phyloP scores from a whole-genome alignment of 768 basidiomycete genomes.

The Strobilomyces confusus region DNA sequence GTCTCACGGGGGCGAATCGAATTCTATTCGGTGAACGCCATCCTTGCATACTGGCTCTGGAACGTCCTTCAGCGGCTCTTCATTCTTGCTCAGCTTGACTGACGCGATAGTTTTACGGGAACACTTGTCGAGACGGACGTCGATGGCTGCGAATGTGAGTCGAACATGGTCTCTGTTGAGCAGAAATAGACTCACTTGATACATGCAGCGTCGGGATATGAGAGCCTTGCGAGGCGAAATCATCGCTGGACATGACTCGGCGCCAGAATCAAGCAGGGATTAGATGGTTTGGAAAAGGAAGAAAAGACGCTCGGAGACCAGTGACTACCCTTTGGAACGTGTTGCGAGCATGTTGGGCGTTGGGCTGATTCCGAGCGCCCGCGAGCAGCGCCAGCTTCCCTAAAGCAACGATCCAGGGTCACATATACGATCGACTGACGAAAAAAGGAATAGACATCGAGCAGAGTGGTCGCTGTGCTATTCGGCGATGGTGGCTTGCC shows the following conservation, averaged over 20 bases:
- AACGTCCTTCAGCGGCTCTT: background rate
- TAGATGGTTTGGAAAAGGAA: background rate
- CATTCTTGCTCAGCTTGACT: background rate
- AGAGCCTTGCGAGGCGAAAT: background rate
- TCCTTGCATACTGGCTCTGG: background rate
- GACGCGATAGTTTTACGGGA: conserved; percentile 2
- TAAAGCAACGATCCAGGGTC: too few relatives aligned
- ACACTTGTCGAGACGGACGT: conserved; percentile 2
- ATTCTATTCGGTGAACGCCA: background rate
- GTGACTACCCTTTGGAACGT: background rate
- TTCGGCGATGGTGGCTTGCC: too few relatives aligned
- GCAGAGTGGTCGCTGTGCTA: too few relatives aligned
- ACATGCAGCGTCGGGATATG: background rate
- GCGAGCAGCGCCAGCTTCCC: too few relatives aligned
- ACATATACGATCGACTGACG: too few relatives aligned
- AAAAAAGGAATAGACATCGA: too few relatives aligned
- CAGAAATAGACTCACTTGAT: background rate
- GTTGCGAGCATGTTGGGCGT: background rate
- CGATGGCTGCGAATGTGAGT: background rate
- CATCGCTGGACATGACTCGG: conserved; percentile 1
- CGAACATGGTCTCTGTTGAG: too few relatives aligned
- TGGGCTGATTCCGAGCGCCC: too few relatives aligned
- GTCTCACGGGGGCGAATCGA: background rate
- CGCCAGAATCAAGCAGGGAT: background rate
- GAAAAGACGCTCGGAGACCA: background rate